phyloP scores from a whole-genome alignment of 1,139 yeast genomes.

The Debaryomyces singareniensis region DNA sequence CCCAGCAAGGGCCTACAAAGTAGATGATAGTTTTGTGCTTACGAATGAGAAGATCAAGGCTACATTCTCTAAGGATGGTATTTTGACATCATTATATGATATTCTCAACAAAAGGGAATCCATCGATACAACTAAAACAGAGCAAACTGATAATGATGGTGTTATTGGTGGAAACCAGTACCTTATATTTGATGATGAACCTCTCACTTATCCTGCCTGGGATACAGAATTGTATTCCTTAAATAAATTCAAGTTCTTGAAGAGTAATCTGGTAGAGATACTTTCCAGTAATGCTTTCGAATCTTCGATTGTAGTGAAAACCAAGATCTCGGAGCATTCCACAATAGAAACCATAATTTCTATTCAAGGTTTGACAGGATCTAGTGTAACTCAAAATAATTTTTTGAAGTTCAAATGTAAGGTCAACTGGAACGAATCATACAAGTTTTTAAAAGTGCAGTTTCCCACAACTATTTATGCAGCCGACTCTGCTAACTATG shows the following conservation, averaged over 20 bases:
- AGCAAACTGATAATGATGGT: slow-evolving; percentile 30
- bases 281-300: slow-evolving; percentile 51
- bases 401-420: slow-evolving; percentile 51
- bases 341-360: slow-evolving; percentile 66
- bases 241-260: slow-evolving; percentile 53
- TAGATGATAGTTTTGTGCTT: slow-evolving; percentile 39
- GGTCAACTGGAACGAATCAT: slow-evolving; percentile 84
- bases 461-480: slow-evolving; percentile 81
- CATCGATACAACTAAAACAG: slow-evolving; percentile 47
- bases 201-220: slow-evolving; percentile 93
- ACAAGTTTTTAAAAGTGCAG: slow-evolving; percentile 87
- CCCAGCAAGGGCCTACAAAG: slow-evolving; percentile 40
- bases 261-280: slow-evolving; percentile 40
- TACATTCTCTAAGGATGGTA: slow-evolving; percentile 53
- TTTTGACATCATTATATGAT: slow-evolving; percentile 63
- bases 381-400: slow-evolving; percentile 28
- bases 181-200: slow-evolving; percentile 81
- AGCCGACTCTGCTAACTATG: slow-evolving; percentile 71
- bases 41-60: slow-evolving; percentile 59
- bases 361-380: slow-evolving; percentile 46
- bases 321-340: slow-evolving; percentile 50
- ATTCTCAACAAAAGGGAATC: slow-evolving; percentile 56
- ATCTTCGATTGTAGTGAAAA: slow-evolving; percentile 56
- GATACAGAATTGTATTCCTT: slow-evolving; percentile 88
- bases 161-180: slow-evolving; percentile 67